A percentile compares a stretch with the other conserved stretches of the same genome.
These are phyloP conservation scores for Hippophae tibetana DNA, from an alignment of 306 rosid genomes.

Conservation along the genomic window DNA sequence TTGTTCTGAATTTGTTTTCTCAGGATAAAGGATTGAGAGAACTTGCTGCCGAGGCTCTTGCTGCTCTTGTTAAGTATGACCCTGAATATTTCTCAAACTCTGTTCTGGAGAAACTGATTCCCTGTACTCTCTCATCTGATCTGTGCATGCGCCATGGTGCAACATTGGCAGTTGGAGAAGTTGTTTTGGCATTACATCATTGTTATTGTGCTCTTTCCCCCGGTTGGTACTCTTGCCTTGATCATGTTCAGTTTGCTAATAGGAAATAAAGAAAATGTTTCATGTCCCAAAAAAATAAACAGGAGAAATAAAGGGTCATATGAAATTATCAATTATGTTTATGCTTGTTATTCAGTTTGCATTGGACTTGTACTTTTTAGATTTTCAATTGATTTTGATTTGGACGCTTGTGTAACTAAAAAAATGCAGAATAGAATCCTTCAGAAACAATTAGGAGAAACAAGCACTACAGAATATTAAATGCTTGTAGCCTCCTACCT, in stretches of 20 bases:
- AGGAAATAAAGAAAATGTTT: neutral
- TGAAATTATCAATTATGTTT: too few species aligned
- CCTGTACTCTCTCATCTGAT: conserved; percentile 86
- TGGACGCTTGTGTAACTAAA: too few species aligned
- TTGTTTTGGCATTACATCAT: conserved; percentile 60
- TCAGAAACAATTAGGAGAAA: too few species aligned
- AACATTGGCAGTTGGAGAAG: conserved; percentile 73
- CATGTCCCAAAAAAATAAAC: neutral
- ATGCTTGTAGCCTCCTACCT: too few species aligned
- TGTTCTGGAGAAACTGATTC: conserved; percentile 63
- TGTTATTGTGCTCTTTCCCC: conserved; percentile 51
- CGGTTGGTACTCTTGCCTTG: conserved; percentile 41
- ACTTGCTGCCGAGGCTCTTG: conserved; percentile 81
- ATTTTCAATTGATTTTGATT: too few species aligned
- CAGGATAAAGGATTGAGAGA: conserved; percentile 96
- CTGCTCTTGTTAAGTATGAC: conserved; percentile 71
- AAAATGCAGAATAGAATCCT: too few species aligned
- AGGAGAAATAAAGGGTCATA: too few species aligned
- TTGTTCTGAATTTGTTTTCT: conserved; percentile 18
- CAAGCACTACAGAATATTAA: too few species aligned
- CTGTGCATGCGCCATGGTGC: conserved; percentile 97
- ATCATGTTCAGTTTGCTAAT: conserved; percentile 13
- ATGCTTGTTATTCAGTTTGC: too few species aligned
- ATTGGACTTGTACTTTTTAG: too few species aligned
- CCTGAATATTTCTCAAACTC: conserved; percentile 55